phyloP scores from a whole-genome alignment of 1,284 basidiomycete genomes.

The Coniferiporia weirii region DNA sequence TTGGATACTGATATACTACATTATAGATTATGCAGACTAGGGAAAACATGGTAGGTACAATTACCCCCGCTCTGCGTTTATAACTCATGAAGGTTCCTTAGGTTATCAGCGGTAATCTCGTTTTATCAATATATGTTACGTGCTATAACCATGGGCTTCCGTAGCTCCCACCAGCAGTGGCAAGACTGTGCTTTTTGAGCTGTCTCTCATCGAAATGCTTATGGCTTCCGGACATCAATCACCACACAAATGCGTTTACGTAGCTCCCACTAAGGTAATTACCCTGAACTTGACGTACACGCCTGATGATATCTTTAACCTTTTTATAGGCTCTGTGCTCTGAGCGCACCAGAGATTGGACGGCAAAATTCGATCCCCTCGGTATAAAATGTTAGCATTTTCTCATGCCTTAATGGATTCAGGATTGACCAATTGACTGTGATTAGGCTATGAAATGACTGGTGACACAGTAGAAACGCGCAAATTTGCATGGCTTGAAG shows the following conservation, averaged over 20 bases:
- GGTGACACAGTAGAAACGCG: constrained; percentile 76
- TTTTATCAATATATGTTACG: constrained; percentile 12
- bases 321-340: constrained; percentile 75
- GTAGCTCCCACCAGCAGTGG: constrained; percentile 88
- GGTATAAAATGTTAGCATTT: constrained; percentile 62
- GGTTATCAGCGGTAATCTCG: constrained; percentile 68
- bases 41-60: constrained; percentile 66
- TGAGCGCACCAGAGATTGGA: constrained; percentile 85
- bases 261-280: constrained; percentile 87
- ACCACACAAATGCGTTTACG: constrained; percentile 77
- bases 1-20: neutral
- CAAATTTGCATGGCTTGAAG: constrained; percentile 62
- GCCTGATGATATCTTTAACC: neutral
- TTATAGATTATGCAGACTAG: constrained; percentile 59
- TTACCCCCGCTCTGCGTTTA: neutral
- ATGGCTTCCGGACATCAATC: constrained; percentile 35
- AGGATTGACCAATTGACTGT: neutral
- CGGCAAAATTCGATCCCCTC: constrained; percentile 66
- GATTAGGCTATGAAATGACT: constrained; percentile 80
- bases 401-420: neutral
- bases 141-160: neutral
- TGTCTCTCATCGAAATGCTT: constrained; percentile 81
- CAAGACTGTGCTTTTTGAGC: constrained; percentile 91
- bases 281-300: neutral
- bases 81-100: constrained; percentile 28